Base-by-base conservation (phyloP, 1,284 basidiomycete species). In the Sanghuangporus baumii region DNA sequence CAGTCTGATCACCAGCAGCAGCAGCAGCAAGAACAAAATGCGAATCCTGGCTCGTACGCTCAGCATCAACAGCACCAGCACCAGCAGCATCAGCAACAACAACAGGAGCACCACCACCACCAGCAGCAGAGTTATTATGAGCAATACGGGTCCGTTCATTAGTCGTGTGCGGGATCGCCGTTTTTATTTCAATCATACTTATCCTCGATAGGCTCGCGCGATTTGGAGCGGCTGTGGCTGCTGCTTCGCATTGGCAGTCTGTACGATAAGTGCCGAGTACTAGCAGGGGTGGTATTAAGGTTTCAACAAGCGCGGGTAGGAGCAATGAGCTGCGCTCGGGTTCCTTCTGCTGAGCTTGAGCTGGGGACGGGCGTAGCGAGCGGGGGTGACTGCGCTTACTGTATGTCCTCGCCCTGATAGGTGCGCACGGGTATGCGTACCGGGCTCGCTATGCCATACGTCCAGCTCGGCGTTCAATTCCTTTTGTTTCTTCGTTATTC, bases 1-100 rank as follows among this genome's bases (percentile, higher is more conserved):
- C 43, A 46, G 20, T 46, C 43, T 12, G 41, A 57, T 47, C 57
- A 34, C 55, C 38, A 56, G 8, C 50, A 61, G 23, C 37, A 57
- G 52, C 50, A 61, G 23, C 37, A 31, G 54, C 41, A 55, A 36
- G 34, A 55, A 3, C 52, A 61, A 26, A 23, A 26, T 23, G 14
- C 48, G 48, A 14, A 26, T 58, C 12, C n/a, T 6, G 31, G 41
- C 57, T 26, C n/a, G 18, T 48, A 54, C 31, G 20, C 34, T 55
- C 47, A 47, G 8, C 48, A 55, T 51, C 50, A 57, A 71, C 69
- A 67, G 64, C 67, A 66, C 65, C 47, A 73, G 71, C 71, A 68
- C 70, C 60, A 68, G 68, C 66, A 71, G 66, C 70, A 59, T 52
- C 46, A 59, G n/a, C 58, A 52, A n/a, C 41, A 54, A n/a, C 52